A percentile compares a stretch with the other conserved stretches of the same genome.
Conservation (phyloP, 1,139 yeast genomes). For the Debaryomyces robertsiae region DNA sequence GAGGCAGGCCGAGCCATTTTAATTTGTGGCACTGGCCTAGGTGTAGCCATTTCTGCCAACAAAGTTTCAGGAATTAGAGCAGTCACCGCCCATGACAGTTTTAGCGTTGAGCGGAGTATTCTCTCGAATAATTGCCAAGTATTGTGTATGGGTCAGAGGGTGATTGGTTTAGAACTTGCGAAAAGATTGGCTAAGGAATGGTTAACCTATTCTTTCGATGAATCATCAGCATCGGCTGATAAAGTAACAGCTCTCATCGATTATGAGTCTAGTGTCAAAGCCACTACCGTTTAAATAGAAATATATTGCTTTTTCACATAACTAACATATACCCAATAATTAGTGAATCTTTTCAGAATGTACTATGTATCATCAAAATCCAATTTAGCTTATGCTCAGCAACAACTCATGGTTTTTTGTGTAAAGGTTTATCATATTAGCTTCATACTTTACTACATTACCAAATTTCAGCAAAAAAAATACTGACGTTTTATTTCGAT, state of each 20-base stretch:
- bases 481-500: too few species aligned
- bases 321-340: too few species aligned
- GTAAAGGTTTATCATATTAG: too few species aligned
- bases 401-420: too few species aligned
- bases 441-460: too few species aligned
- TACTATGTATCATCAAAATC: too few species aligned
- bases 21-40: slow-evolving; percentile 51
- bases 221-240: slow-evolving; percentile 40
- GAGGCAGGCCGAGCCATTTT: slow-evolving; percentile 46
- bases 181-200: slow-evolving; percentile 46
- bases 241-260: slow-evolving; percentile 37
- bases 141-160: slow-evolving; percentile 52
- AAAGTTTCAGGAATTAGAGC: slow-evolving; percentile 50
- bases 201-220: slow-evolving; percentile 44
- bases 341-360: too few species aligned
- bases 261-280: slow-evolving; percentile 24
- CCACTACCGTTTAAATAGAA: neutral
- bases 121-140: slow-evolving; percentile 46
- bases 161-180: slow-evolving; percentile 48
- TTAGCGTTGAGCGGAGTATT: slow-evolving; percentile 47
- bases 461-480: too few species aligned
- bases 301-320: too few species aligned
- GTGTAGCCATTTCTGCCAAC: slow-evolving; percentile 50
- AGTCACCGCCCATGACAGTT: slow-evolving; percentile 52
- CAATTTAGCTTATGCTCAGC: too few species aligned